A percentile compares a stretch with the other conserved stretches of the same genome.
phyloP scores from a whole-genome alignment of 2,329 filamentous ascomycete species.

The Sporothrix pseudoabietina region DNA sequence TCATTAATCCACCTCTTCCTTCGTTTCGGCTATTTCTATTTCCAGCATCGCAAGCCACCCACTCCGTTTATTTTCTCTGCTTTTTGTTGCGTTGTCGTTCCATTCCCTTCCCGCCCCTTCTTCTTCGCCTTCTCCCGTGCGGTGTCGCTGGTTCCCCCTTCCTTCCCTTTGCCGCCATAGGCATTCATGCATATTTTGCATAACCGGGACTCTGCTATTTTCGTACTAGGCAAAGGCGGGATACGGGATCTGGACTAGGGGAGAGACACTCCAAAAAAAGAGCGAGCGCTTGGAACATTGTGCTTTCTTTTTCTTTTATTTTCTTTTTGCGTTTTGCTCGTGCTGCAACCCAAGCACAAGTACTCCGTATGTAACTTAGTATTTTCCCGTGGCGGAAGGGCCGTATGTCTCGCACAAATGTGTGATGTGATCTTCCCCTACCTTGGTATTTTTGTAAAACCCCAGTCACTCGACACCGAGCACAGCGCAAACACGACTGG shows the following conservation, averaged over 20 bases:
- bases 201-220: conserved; percentile 14
- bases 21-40: conserved; percentile 17
- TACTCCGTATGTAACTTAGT: not conserved
- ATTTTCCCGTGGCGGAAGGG: conserved; percentile 2
- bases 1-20: not conserved
- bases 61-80: not conserved
- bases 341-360: conserved; percentile 15
- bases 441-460: too few species aligned
- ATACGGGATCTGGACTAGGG: conserved; percentile 21
- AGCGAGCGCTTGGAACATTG: not conserved
- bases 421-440: not conserved
- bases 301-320: not conserved
- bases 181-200: not conserved
- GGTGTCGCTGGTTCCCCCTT: not conserved
- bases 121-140: conserved; percentile 20
- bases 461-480: conserved; percentile 24
- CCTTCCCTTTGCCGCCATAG: conserved; percentile 11
- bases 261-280: not conserved
- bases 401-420: conserved; percentile 14
- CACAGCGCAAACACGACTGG: conserved; percentile 14
- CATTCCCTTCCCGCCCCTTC: conserved; percentile 23
- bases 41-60: not conserved
- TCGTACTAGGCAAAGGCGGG: conserved; percentile 23
- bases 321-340: not conserved
- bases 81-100: conserved; percentile 13